phyloP scores from a whole-genome alignment of 495 filamentous ascomycete genomes.

The Trypethelium eluteriae region DNA sequence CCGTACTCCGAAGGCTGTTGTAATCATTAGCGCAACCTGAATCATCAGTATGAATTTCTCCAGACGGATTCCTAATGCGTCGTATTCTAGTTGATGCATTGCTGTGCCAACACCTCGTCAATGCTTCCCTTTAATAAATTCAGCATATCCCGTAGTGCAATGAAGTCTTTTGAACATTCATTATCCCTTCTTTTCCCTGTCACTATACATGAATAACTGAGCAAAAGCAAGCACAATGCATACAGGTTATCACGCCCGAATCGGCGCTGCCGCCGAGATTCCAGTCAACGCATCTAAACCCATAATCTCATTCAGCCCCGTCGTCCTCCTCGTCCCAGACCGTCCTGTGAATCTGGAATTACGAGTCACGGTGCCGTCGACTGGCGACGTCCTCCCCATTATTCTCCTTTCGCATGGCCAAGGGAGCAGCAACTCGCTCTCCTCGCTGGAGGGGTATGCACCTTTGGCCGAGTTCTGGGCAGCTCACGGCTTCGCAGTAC shows the following conservation, averaged over 20 bases:
- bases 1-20: too few species aligned
- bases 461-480: constrained; percentile 43
- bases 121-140: too few species aligned
- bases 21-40: too few species aligned
- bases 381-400: constrained; percentile 36
- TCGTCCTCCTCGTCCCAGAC: constrained; percentile 31
- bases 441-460: constrained; percentile 40
- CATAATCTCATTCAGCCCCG: constrained; percentile 37
- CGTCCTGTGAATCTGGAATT: constrained; percentile 33
- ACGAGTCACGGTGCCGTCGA: constrained; percentile 28
- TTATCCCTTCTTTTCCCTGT: neutral
- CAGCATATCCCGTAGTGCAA: too few species aligned
- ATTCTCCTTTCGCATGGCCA: constrained; percentile 41
- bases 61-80: too few species aligned
- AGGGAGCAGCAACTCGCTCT: constrained; percentile 38
- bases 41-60: too few species aligned
- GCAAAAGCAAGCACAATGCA: neutral
- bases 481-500: constrained; percentile 41
- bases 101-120: too few species aligned
- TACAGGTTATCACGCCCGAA: constrained; percentile 31
- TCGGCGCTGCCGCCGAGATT: constrained; percentile 37
- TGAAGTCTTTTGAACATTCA: neutral
- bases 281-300: constrained; percentile 31
- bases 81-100: too few species aligned
- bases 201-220: neutral